Base-by-base conservation (phyloP, 169 alveolate species). In the Eimeria praecox region DNA sequence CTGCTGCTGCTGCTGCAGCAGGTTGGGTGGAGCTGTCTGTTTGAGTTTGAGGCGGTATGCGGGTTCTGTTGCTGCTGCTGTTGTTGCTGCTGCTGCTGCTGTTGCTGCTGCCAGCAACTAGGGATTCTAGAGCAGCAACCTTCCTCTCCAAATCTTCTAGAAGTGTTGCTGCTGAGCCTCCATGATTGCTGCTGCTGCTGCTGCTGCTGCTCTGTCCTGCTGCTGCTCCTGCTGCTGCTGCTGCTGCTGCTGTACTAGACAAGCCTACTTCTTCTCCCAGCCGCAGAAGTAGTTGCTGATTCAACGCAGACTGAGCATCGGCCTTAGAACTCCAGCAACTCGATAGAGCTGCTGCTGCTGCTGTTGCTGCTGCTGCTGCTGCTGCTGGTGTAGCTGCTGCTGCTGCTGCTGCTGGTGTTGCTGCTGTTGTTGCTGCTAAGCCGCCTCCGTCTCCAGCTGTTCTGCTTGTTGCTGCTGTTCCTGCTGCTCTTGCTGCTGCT, bases 401-500 rank as follows among this genome's bases (percentile, higher is more conserved):
- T n/a, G n/a, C n/a, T n/a, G n/a, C n/a, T n/a, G n/a, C n/a, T n/a
- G n/a, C n/a, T 42, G 27, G 52, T 2, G 2, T 49, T 24, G 52
- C 33, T 0, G 52, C 24, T 40, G 56, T 12, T 12, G 56, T 12
- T 49, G 56, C 56, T 73, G 54, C 85, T 30, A n/a, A n/a, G n/a
- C n/a, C 24, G 89, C 33, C 42, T 27, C 64, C 3, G 44, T 24
- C 20, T 24, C 85, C 44, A 40, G 85, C 49, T 42, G 27, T 49
- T 2, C 6, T 49, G 27, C 85, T 73, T 0, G 52, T 12, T 40
- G 56, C 56, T 12, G 56, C 56, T 49, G 56, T 12, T 73, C 33
- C 85, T 30, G 49, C 85, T 73, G 33, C 85, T 73, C 16, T 49
- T 12, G 85, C 35, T 78, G 89, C 88, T 78, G 88, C 62, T 78